phyloP scores from a whole-genome alignment of 257 asterid species.

The Petunia axillaris region DNA sequence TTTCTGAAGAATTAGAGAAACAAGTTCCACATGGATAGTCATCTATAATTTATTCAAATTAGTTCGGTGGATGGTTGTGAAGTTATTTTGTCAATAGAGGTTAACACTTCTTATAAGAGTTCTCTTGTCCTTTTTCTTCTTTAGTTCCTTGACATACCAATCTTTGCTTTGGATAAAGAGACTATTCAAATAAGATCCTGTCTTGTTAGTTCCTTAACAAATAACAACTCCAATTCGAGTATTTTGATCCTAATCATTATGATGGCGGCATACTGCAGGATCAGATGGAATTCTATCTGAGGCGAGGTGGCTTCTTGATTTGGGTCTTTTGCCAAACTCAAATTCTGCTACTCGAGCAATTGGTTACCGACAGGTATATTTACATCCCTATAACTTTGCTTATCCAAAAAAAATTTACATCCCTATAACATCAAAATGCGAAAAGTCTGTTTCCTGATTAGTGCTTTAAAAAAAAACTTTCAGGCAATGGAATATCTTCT shows the following conservation, averaged over 20 bases:
- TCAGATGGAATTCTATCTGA: slow-evolving; percentile 78
- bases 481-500: slow-evolving; percentile 93
- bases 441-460: slow-evolving; percentile 1
- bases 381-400: slow-evolving; percentile 10
- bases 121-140: background rate
- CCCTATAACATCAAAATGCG: background rate
- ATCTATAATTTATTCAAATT: background rate
- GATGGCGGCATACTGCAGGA: slow-evolving; percentile 37
- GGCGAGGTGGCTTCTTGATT: slow-evolving; percentile 89
- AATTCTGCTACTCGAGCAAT: slow-evolving; percentile 95
- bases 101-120: slow-evolving; percentile 7
- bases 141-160: slow-evolving; percentile 5
- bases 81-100: background rate
- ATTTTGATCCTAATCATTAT: background rate
- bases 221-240: background rate
- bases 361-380: slow-evolving; percentile 90
- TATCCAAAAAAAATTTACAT: background rate
- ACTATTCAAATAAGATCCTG: background rate
- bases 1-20: background rate
- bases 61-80: background rate
- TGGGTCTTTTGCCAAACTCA: slow-evolving; percentile 84
- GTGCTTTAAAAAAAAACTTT: slow-evolving; percentile 21
- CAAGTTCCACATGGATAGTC: slow-evolving; percentile 18
- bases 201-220: background rate
- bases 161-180: background rate